Conservation (phyloP, 805 yeast genomes). For the Saccharomycopsis sp. region DNA sequence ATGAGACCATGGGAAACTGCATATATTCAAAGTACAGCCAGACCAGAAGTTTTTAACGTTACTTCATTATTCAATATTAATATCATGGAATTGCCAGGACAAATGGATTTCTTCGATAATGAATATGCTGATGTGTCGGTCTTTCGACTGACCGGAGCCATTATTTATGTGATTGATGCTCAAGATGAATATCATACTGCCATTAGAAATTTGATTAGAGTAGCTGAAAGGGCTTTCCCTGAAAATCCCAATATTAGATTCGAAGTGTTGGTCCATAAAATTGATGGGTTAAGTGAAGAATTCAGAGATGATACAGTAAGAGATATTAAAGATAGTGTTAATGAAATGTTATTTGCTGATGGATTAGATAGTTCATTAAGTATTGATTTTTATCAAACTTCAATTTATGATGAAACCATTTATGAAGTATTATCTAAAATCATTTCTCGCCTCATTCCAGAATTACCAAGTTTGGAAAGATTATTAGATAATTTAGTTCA, state of each 20-base stretch:
- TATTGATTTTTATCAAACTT: constrained; percentile 69
- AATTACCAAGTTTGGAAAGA: constrained; percentile 79
- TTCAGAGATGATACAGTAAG: constrained; percentile 90
- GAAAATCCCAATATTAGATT: constrained; percentile 79
- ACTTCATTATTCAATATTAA: constrained; percentile 76
- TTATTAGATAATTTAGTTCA: constrained; percentile 81
- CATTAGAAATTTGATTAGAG: constrained; percentile 75
- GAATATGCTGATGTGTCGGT: constrained; percentile 63
- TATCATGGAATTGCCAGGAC: constrained; percentile 94
- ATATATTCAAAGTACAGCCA: constrained; percentile 81
- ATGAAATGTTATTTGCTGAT: constrained; percentile 81
- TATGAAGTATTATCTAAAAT: constrained; percentile 93
- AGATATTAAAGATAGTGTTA: constrained; percentile 92
- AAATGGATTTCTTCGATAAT: constrained; percentile 61
- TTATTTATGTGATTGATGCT: constrained; percentile 89
- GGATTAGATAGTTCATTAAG: constrained; percentile 88
- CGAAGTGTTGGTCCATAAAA: constrained; percentile 90
- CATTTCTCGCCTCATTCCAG: constrained; percentile 83
- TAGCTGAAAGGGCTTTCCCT: constrained; percentile 77
- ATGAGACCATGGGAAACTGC: constrained; percentile 94
- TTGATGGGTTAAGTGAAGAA: constrained; percentile 91
- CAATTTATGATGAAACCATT: constrained; percentile 91
- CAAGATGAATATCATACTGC: constrained; percentile 95
- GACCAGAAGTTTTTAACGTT: constrained; percentile 78
- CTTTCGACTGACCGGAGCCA: constrained; percentile 76